phyloP scores from a whole-genome alignment of 129 eudicot species.

The Lactuca sativa region DNA sequence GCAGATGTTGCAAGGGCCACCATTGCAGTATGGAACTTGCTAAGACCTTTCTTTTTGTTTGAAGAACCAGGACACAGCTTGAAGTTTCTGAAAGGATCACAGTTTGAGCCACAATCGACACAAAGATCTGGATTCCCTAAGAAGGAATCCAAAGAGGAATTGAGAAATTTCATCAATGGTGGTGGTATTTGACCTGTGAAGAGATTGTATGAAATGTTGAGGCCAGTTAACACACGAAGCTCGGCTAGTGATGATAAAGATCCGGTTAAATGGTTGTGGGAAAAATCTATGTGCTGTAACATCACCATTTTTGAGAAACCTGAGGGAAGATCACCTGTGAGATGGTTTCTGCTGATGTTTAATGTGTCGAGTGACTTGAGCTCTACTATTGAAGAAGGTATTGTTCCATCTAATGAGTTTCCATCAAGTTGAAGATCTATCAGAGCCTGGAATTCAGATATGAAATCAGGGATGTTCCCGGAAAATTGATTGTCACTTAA shows the following conservation, averaged over 20 bases:
- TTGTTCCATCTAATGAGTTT: slow-evolving; percentile 54
- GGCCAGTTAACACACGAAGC: slow-evolving; percentile 38
- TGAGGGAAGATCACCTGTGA: slow-evolving; percentile 55
- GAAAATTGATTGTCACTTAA: slow-evolving; percentile 60
- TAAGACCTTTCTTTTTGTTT: slow-evolving; percentile 35
- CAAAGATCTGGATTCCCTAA: slow-evolving; percentile 63
- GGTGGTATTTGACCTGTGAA: slow-evolving; percentile 65
- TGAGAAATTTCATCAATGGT: slow-evolving; percentile 43
- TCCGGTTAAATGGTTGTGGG: slow-evolving; percentile 66
- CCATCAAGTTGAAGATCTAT: slow-evolving; percentile 59
- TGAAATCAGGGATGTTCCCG: slow-evolving; percentile 51
- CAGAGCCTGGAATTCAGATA: slow-evolving; percentile 46
- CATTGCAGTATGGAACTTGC: slow-evolving; percentile 43
- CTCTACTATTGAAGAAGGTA: slow-evolving; percentile 50
- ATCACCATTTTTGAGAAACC: slow-evolving; percentile 45
- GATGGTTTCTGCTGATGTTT: slow-evolving; percentile 59
- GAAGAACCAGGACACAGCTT: slow-evolving; percentile 39
- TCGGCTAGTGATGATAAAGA: slow-evolving; percentile 44
- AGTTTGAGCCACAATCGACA: slow-evolving; percentile 43
- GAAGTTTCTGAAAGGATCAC: slow-evolving; percentile 36
- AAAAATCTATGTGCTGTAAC: slow-evolving; percentile 58
- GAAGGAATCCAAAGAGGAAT: slow-evolving; percentile 57
- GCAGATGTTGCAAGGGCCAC: slow-evolving; percentile 48
- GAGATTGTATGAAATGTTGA: slow-evolving; percentile 65
- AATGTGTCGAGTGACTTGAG: slow-evolving; percentile 45